Base-by-base conservation (phyloP, 768 basidiomycete genomes). In the Naganishia kalamii region DNA sequence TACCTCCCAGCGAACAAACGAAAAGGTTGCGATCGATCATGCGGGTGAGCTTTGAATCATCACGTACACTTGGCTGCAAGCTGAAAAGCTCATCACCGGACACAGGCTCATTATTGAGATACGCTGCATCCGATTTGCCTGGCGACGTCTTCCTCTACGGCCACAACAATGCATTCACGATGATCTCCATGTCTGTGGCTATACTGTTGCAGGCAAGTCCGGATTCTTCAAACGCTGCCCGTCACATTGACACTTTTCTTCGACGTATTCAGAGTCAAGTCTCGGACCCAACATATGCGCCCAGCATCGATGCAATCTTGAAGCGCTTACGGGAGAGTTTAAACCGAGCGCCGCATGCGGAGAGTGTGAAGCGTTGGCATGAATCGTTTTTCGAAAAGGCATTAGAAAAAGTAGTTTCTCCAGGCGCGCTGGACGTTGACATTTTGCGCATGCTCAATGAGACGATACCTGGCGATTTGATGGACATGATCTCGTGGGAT, bases 101-200 rank as follows among this genome's bases (percentile, higher is more conserved):
- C 17, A 32, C 30, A 64, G 63, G 48, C 3, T 41, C 23, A 1
- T 35, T 64, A 15, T 30, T 64, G 23, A 25, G 43, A 51, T 57
- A 64, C 27, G 63, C 52, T 19, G 63, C 63, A 2, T 15, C 25
- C 4, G 49, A 43, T 19, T 13, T 64, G 51, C 63, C 51, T 13
- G 25, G 25, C 25, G 52, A 57, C 11, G 63, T 54, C 2, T 64
- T 43, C 49, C 49, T 46, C 23, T 64, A 29, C 23, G 63, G 25
- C 6, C 63, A 64, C 40, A 64, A 64, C 63, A 64, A 64, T 46
- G n/a, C 32, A 12, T 64, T 64, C 37, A 64, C 63, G 37, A 64
- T 64, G 63, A 27, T 64, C 0, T 64, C 63, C 17, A 35, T 64
- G 17, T 32, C 50, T 25, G 37, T 43, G 1, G 63, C 63, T 17